A percentile compares a stretch with the other conserved stretches of the same genome.
Conservation (phyloP, 768 basidiomycete genomes). For the Tricholoma hemisulphureum region DNA sequence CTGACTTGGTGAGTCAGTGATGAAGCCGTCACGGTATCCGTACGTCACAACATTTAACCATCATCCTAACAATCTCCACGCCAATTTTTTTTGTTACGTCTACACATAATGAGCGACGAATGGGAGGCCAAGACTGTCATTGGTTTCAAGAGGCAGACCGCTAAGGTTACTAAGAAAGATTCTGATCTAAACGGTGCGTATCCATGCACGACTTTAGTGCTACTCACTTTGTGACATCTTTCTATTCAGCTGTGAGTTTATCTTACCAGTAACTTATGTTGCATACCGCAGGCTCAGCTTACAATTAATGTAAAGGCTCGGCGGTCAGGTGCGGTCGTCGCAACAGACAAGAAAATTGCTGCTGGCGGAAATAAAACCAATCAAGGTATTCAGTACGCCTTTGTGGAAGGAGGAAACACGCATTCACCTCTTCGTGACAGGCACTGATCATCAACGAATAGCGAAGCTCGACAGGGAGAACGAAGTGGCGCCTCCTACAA, state of each 20-base stretch:
- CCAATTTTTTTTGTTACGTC: slow-evolving; percentile 4
- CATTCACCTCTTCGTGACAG: slow-evolving; percentile 33
- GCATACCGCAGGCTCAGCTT: slow-evolving; percentile 3
- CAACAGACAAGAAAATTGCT: slow-evolving; percentile 78
- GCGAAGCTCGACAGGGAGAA: slow-evolving; percentile 94
- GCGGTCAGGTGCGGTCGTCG: slow-evolving; percentile 71
- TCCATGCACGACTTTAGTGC: neutral
- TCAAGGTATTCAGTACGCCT: slow-evolving; percentile 43
- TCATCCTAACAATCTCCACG: slow-evolving; percentile 5
- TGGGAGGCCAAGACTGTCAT: slow-evolving; percentile 77
- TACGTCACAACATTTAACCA: slow-evolving; percentile 1
- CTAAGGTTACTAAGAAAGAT: slow-evolving; percentile 64
- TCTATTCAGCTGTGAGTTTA: slow-evolving; percentile 52
- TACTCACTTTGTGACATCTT: neutral
- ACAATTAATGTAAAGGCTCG: slow-evolving; percentile 53
- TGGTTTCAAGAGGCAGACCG: slow-evolving; percentile 59
- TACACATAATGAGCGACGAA: slow-evolving; percentile 48
- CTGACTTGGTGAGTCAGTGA: slow-evolving; percentile 9
- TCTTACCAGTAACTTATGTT: neutral
- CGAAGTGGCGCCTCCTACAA: slow-evolving; percentile 89
- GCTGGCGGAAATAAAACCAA: slow-evolving; percentile 75
- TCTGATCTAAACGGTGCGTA: slow-evolving; percentile 53
- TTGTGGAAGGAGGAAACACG: neutral
- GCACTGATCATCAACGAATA: slow-evolving; percentile 90
- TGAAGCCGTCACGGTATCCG: slow-evolving; percentile 14